A percentile compares a stretch with the other conserved stretches of the same genome.
phyloP scores from a whole-genome alignment of 345 rosid genomes.

The Rhodamnia rubescens region DNA sequence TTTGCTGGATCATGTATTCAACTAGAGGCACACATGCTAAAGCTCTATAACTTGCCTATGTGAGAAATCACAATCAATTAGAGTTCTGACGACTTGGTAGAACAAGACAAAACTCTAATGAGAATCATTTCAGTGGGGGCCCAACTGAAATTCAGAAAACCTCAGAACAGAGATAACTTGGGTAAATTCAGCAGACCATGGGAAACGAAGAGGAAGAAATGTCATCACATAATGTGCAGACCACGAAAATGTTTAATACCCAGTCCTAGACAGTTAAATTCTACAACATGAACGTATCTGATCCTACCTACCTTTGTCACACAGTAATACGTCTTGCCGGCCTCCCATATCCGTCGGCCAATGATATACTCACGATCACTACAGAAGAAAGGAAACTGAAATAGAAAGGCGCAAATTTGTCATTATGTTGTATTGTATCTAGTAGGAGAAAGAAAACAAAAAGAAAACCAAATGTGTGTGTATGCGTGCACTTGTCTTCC shows the following conservation, averaged over 20 bases:
- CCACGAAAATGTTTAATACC: background rate
- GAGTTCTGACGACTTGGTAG: background rate
- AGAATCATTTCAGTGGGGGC: background rate
- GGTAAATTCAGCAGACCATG: background rate
- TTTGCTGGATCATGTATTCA: background rate
- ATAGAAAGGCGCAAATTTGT: background rate
- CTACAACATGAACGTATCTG: background rate
- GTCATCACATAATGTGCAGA: background rate
- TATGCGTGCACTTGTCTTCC: background rate
- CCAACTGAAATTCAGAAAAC: background rate
- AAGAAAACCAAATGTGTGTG: background rate
- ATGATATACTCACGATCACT: conserved; percentile 92
- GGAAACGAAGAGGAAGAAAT: background rate
- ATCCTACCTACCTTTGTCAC: conserved; percentile 64
- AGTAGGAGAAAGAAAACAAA: background rate
- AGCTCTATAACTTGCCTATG: background rate
- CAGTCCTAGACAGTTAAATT: background rate
- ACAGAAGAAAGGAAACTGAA: conserved; percentile 95
- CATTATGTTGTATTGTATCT: background rate
- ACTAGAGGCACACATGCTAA: background rate
- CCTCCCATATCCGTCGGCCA: conserved; percentile 90
- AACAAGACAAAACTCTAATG: background rate
- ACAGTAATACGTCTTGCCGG: conserved; percentile 60
- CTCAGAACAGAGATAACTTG: background rate
- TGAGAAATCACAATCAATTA: background rate